Evolutionary conservation across 495 filamentous ascomycete species (phyloP), one percentile per base, ranked within the genome.

Genomic region (Annulohypoxylon nitens): DNA sequence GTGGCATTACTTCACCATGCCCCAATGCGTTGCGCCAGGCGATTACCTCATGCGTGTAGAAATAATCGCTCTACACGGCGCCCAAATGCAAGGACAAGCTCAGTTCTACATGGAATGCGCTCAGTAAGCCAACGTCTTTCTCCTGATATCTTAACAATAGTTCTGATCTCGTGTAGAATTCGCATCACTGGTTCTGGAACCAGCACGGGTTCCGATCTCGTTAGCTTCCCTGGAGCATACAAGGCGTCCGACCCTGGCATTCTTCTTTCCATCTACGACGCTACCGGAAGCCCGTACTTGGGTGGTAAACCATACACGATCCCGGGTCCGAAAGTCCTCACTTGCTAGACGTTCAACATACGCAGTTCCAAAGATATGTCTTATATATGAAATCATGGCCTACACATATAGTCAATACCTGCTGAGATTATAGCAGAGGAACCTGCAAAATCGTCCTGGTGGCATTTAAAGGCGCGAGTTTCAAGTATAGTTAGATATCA

Each of bases 1-100:
- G 51, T 83, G 82, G 81, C 80, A 84, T 69, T 81, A 84, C 69
- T 83, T 86, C 66, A 79, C 77, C 45, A 83, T 85, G 75, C 82
- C 84, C n/a, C 47, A 69, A 8, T 85, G 82, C 69, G 73, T 88
- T 41, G 81, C 82, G 16, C 78, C 82, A 0, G 81, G 82, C 26
- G 79, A 87, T 57, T 85, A 88, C 73, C 80, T 88, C 5, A 81
- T 88, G 73, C 83, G 86, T 4, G 84, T 85, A 36, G 86, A 88
- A 78, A 70, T 87, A 6, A 82, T 87, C 34, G 85, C 86, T 5
- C 81, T 88, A 26, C 85, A 87, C 77, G 74, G 70, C 14, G 85
- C 86, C 16, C 63, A 72, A 20, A 53, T 26, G n/a, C 54, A 61
- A 1, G 81, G 80, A 7, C 83, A 81, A 45, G 86, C 86, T 0